Evolutionary conservation across 768 basidiomycete genomes (phyloP).

Genomic region (Phylloporus rhodoxanthus): DNA sequence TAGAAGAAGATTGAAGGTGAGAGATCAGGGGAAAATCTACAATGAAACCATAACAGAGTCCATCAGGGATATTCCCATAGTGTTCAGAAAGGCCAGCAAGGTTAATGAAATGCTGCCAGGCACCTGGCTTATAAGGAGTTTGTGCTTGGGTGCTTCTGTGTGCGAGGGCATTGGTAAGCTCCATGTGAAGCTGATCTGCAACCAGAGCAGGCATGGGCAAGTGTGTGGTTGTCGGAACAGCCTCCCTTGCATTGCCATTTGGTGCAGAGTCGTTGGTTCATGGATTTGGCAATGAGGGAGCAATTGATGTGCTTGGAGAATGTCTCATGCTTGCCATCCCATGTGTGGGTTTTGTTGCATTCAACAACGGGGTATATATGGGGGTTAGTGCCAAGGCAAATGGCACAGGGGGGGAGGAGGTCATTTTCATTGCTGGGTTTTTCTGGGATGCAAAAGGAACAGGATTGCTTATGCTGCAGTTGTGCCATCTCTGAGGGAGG

Average conservation of each 20-base stretch:
- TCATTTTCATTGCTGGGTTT: too few species aligned
- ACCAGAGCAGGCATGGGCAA: constrained; percentile 8
- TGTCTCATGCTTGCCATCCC: constrained; percentile 17
- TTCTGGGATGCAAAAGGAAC: too few species aligned
- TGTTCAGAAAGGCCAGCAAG: fast-evolving
- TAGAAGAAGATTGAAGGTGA: constrained; percentile 2
- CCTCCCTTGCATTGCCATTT: constrained; percentile 1
- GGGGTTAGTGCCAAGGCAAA: constrained; percentile 30
- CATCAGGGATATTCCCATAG: neutral
- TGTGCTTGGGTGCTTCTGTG: neutral
- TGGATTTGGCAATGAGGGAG: constrained; percentile 12
- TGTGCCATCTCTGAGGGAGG: too few species aligned
- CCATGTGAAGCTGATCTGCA: constrained; percentile 1
- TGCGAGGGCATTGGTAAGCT: constrained; percentile 3
- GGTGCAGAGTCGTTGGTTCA: neutral
- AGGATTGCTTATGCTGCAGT: too few species aligned
- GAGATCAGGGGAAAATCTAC: constrained; percentile 4
- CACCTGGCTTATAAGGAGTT: constrained; percentile 4
- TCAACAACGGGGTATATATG: constrained; percentile 16
- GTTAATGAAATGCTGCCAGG: neutral
- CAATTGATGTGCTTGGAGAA: neutral
- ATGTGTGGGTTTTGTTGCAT: constrained; percentile 16
- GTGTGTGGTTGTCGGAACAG: neutral
- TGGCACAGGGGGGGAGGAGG: constrained; percentile 16
- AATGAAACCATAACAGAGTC: neutral